A percentile compares a stretch with the other conserved stretches of the same genome.
phyloP scores from a whole-genome alignment of 257 asterid genomes.

The Paraleonurus japonicus region DNA sequence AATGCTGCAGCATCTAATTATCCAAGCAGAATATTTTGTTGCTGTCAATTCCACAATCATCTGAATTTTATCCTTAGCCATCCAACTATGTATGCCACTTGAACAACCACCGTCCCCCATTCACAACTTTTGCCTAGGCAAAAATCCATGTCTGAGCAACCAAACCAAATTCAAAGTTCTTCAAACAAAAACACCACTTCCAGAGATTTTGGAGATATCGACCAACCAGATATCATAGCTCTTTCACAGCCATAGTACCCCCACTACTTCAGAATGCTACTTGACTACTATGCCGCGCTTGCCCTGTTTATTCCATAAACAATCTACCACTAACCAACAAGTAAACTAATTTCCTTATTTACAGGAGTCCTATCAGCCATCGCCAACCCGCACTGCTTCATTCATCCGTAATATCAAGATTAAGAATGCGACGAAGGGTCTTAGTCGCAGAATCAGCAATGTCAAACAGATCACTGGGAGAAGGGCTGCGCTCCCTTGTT shows the following conservation, averaged over 20 bases:
- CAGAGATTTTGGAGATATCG: conserved; percentile 33
- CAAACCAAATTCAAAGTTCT: conserved; percentile 13
- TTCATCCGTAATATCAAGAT: conserved; percentile 70
- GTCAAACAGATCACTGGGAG: conserved; percentile 41
- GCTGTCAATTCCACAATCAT: conserved; percentile 11
- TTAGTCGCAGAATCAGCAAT: conserved; percentile 71
- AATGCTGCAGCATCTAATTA: conserved; percentile 12
- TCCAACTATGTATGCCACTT: conserved; percentile 15
- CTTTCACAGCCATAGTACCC: conserved; percentile 34
- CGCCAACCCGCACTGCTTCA: conserved; percentile 42
- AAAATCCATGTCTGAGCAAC: conserved; percentile 23
- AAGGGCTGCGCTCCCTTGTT: conserved; percentile 51
- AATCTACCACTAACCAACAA: conserved; percentile 33
- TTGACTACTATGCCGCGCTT: conserved; percentile 13
- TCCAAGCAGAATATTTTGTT: conserved; percentile 18
- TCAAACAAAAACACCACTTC: conserved; percentile 11
- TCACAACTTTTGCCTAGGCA: conserved; percentile 18
- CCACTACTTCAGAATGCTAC: conserved; percentile 26
- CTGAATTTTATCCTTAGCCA: conserved; percentile 22
- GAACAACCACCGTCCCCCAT: conserved; percentile 26
- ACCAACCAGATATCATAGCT: conserved; percentile 41
- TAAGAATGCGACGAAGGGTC: conserved; percentile 95
- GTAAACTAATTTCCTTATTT: conserved; percentile 38
- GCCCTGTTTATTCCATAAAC: conserved; percentile 48
- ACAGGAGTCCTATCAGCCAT: conserved; percentile 37